These are phyloP conservation scores for Zasmidium angulare DNA, from an alignment of 2,329 filamentous ascomycete species.

Conservation along the genomic window DNA sequence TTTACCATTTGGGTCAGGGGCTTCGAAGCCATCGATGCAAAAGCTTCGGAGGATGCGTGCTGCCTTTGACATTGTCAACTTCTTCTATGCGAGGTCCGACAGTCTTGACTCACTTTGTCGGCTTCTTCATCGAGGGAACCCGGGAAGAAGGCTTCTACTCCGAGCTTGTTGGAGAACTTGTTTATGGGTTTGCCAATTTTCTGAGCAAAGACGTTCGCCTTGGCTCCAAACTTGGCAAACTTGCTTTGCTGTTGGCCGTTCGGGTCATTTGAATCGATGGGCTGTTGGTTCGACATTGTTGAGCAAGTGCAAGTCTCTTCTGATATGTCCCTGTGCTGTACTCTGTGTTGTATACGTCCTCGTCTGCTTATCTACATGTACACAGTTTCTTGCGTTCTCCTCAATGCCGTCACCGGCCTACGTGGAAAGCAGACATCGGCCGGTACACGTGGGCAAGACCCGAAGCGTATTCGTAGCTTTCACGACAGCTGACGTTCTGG, in stretches of 20 bases:
- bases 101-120: constrained; percentile 63
- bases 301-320: no score
- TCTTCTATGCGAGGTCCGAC: constrained; percentile 31
- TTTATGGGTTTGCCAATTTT: constrained; percentile 75
- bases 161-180: constrained; percentile 73
- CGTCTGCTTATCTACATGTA: no score
- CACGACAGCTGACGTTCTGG: no score
- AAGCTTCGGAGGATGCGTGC: constrained; percentile 85
- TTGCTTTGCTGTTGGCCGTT: background rate
- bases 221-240: constrained; percentile 1
- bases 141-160: constrained; percentile 78
- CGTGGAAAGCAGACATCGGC: no score
- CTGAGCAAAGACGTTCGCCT: constrained; percentile 49
- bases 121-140: constrained; percentile 80
- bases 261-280: background rate
- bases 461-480: no score
- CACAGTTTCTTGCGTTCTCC: no score
- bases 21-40: constrained; percentile 66
- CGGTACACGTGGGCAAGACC: no score
- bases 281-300: background rate
- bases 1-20: constrained; percentile 37
- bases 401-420: no score
- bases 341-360: no score
- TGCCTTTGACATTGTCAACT: constrained; percentile 62
- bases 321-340: no score